Evolutionary conservation across 2,329 filamentous ascomycete species (phyloP).

Genomic region (Aspergillus sp.): DNA sequence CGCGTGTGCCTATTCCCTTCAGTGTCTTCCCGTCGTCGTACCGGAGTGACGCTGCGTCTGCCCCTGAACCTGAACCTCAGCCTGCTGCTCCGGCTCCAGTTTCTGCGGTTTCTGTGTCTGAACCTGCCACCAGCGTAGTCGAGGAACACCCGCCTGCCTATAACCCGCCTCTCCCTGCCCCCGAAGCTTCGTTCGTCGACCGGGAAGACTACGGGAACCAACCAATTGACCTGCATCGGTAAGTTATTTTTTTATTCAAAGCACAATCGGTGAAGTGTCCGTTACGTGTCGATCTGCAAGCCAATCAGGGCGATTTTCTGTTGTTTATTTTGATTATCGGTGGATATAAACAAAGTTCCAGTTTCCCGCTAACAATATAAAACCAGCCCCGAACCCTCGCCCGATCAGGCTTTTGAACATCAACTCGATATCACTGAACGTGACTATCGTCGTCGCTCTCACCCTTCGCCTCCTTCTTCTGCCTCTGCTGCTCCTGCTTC

Average conservation of each 20-base stretch:
- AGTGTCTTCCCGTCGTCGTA: conserved; percentile 99
- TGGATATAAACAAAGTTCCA: conserved; percentile 4
- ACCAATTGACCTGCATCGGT: conserved; percentile 43
- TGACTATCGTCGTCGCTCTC: conserved; percentile 58
- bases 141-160: conserved; percentile 25
- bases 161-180: too few relatives aligned
- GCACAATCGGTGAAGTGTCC: too few relatives aligned
- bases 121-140: background rate
- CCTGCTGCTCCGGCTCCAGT: background rate
- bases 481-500: conserved; percentile 31
- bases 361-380: too few relatives aligned
- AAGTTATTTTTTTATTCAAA: conserved; percentile 45
- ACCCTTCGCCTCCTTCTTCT: conserved; percentile 44
- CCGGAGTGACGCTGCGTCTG: conserved; percentile 55
- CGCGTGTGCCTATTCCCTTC: conserved; percentile 97
- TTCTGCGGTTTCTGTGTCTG: too few relatives aligned
- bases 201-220: conserved; percentile 86
- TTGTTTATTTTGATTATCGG: background rate
- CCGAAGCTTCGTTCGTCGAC: conserved; percentile 68
- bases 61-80: background rate
- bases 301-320: background rate
- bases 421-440: conserved; percentile 49
- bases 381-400: background rate
- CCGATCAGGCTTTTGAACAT: conserved; percentile 34
- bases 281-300: conserved; percentile 52